Conservation (phyloP, 129 eudicot species). For the Lonicera japonica region DNA sequence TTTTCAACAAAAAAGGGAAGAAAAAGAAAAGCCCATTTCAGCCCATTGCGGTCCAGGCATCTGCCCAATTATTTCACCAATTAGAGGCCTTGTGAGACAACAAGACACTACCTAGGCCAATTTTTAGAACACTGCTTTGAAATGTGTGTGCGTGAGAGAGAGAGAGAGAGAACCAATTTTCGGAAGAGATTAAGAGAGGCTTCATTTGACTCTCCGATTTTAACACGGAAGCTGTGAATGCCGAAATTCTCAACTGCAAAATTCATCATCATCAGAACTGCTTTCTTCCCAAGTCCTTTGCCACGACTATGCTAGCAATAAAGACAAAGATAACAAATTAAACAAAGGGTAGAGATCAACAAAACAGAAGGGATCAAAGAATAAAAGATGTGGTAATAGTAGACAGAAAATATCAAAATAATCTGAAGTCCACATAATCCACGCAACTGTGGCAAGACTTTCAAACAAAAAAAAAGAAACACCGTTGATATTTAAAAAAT, state of each 20-base stretch:
- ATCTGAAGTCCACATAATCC: background rate
- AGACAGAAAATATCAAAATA: too few relatives aligned
- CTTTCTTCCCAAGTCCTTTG: conserved; percentile 85
- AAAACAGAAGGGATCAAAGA: background rate
- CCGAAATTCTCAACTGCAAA: conserved; percentile 62
- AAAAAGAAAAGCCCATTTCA: too few relatives aligned
- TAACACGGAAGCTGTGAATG: conserved; percentile 59
- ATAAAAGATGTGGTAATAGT: background rate
- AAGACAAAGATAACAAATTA: too few relatives aligned
- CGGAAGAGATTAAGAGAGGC: conserved; percentile 64
- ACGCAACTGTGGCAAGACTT: background rate
- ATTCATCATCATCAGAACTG: conserved; percentile 71
- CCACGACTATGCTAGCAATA: conserved; percentile 74
- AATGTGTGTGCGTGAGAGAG: too few relatives aligned
- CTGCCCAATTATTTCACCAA: too few relatives aligned
- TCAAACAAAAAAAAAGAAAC: background rate
- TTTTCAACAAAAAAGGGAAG: too few relatives aligned
- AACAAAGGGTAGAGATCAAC: too few relatives aligned
- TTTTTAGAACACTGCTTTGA: too few relatives aligned
- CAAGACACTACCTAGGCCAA: background rate
- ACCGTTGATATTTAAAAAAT: too few relatives aligned
- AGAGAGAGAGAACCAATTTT: conserved; percentile 42
- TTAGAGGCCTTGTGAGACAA: background rate
- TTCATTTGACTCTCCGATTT: conserved; percentile 80
- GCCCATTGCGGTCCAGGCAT: too few relatives aligned